Conservation (phyloP, 2,329 filamentous ascomycete species). For the Diaporthe longicolla region DNA sequence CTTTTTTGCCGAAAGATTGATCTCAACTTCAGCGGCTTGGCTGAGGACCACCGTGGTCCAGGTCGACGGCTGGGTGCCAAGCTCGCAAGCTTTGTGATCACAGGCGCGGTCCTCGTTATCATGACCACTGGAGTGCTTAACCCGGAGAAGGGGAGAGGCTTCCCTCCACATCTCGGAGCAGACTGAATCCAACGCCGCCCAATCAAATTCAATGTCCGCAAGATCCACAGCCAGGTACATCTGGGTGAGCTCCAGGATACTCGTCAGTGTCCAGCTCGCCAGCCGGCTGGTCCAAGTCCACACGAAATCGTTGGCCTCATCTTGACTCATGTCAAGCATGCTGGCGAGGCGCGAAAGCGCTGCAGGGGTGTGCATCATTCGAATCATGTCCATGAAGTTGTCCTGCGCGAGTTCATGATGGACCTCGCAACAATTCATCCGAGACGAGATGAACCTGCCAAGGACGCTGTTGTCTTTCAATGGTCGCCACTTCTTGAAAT, state of each 20-base stretch:
- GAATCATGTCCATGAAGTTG: slow-evolving; percentile 23
- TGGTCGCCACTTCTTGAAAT: slow-evolving; percentile 17
- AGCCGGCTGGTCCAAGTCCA: slow-evolving; percentile 27
- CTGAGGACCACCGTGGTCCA: slow-evolving; percentile 23
- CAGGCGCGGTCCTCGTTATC: background rate
- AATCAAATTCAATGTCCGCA: slow-evolving; percentile 30
- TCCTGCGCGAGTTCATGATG: background rate
- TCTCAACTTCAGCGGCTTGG: slow-evolving; percentile 13
- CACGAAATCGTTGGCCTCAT: slow-evolving; percentile 5
- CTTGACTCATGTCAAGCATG: background rate
- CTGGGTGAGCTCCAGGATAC: slow-evolving; percentile 34
- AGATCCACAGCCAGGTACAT: slow-evolving; percentile 33
- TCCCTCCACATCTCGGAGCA: slow-evolving; percentile 20
- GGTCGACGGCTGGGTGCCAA: background rate
- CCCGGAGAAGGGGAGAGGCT: background rate
- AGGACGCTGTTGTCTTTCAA: slow-evolving; percentile 27
- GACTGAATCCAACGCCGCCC: slow-evolving; percentile 1
- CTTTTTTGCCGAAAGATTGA: slow-evolving; percentile 14
- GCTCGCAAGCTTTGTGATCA: background rate
- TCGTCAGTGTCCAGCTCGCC: slow-evolving; percentile 16
- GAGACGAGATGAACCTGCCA: background rate
- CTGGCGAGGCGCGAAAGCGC: background rate
- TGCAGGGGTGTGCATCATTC: slow-evolving; percentile 5
- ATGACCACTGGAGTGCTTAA: background rate
- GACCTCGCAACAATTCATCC: background rate